Evolutionary conservation across 352 stramenopile species (phyloP).

Genomic region (Globisporangium alternatum): DNA sequence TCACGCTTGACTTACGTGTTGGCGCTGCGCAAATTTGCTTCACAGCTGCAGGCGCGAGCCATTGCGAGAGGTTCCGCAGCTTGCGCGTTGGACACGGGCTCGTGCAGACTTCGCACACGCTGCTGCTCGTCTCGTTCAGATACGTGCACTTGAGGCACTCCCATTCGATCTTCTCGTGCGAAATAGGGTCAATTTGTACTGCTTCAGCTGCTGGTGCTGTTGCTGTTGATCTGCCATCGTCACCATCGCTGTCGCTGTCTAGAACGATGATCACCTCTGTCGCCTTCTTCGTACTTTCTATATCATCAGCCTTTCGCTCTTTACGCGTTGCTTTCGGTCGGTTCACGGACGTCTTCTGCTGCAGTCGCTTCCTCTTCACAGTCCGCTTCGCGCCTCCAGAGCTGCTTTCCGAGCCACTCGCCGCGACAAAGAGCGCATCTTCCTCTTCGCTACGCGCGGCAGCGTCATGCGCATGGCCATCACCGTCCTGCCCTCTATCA

Average conservation of each 20-base stretch:
- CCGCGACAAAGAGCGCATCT: slow-evolving; percentile 9
- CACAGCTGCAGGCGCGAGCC: slow-evolving; percentile 22
- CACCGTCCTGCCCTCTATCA: not conserved
- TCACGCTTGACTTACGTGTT: not conserved
- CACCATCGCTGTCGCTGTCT: slow-evolving; percentile 28
- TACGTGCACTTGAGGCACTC: slow-evolving; percentile 49
- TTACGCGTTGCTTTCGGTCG: not conserved
- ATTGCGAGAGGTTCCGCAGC: slow-evolving; percentile 38
- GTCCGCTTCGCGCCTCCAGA: not conserved
- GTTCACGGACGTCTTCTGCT: not conserved
- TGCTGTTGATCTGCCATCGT: slow-evolving; percentile 16
- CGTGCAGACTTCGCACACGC: slow-evolving; percentile 41
- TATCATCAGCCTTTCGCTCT: not conserved
- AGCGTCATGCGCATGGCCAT: not conserved
- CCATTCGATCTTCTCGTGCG: slow-evolving; percentile 23
- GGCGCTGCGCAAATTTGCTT: slow-evolving; percentile 12
- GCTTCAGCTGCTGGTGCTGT: not conserved
- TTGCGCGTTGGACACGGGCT: slow-evolving; percentile 22
- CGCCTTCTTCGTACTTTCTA: too few species aligned
- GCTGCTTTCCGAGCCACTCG: slow-evolving; percentile 7
- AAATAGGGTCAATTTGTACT: too few species aligned
- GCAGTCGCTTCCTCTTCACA: slow-evolving; percentile 1
- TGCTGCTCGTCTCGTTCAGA: slow-evolving; percentile 28
- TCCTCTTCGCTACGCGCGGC: not conserved
- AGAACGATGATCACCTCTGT: slow-evolving; percentile 2